Evolutionary conservation across 1,284 basidiomycete genomes (phyloP).

Genomic region (Apiotrichum montevideense): DNA sequence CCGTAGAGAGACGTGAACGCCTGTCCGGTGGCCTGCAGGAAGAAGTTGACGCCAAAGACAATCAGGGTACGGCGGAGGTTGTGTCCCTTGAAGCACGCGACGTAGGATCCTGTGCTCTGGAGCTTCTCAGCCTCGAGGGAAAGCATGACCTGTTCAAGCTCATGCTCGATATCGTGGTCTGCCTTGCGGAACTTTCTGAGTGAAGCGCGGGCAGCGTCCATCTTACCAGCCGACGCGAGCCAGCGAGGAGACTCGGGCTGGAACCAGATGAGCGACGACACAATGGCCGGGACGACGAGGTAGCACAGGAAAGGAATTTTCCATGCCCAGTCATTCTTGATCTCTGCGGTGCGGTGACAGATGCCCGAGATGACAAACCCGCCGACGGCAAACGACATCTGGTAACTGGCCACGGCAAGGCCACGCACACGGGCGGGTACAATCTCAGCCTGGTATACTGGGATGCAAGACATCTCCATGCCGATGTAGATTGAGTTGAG

Average conservation of each 20-base stretch:
- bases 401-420: conserved; percentile 12
- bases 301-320: conserved; percentile 12
- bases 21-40: conserved; percentile 14
- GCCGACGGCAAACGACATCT: conserved; percentile 14
- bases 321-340: conserved; percentile 13
- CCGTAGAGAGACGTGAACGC: conserved; percentile 8
- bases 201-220: conserved; percentile 12
- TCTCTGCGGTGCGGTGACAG: conserved; percentile 4
- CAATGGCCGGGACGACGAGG: conserved; percentile 3
- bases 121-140: conserved; percentile 2
- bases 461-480: conserved; percentile 17
- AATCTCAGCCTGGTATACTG: conserved; percentile 14
- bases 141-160: not conserved
- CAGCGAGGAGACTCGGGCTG: conserved; percentile 24
- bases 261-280: conserved; percentile 14
- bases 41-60: conserved; percentile 12
- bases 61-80: conserved; percentile 13
- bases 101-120: not conserved
- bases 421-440: conserved; percentile 14
- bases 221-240: conserved; percentile 19
- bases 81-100: conserved; percentile 5
- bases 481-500: conserved; percentile 17
- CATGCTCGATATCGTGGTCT: conserved; percentile 11
- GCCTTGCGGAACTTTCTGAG: conserved; percentile 16
- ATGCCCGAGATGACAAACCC: conserved; percentile 10